These are phyloP conservation scores for Rutstroemia sp. DNA, from an alignment of 2,329 filamentous ascomycete species.

Conservation along the genomic window DNA sequence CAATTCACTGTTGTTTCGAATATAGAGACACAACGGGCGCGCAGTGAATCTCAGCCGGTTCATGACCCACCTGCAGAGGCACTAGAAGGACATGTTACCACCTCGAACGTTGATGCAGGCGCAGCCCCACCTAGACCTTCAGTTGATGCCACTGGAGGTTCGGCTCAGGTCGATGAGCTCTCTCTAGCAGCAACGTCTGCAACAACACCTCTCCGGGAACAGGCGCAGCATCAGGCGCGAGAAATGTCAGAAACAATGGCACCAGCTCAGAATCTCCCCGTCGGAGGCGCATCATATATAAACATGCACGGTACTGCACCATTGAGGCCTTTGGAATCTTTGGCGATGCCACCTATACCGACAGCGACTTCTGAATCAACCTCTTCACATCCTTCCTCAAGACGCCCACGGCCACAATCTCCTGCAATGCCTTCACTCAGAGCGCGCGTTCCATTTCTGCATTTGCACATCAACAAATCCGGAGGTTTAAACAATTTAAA, in stretches of 20 bases:
- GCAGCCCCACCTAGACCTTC: neutral
- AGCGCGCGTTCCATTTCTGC: conserved; percentile 18
- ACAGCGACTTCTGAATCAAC: neutral
- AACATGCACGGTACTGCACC: neutral
- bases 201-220: neutral
- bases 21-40: neutral
- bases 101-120: neutral
- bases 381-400: conserved; percentile 9
- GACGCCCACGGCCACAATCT: conserved; percentile 14
- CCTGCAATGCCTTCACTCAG: conserved; percentile 19
- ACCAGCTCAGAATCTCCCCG: neutral
- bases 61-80: neutral
- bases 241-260: neutral
- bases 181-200: neutral
- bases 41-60: neutral
- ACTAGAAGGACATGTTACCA: neutral
- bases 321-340: neutral
- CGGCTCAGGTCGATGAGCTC: neutral
- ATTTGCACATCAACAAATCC: conserved; percentile 20
- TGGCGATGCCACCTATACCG: neutral
- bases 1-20: neutral
- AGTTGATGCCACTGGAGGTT: neutral
- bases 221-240: neutral
- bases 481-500: conserved; percentile 23
- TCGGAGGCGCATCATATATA: neutral